These are phyloP conservation scores for Globisporangium emineosum DNA, from an alignment of 352 stramenopile species.

Conservation along the genomic window DNA sequence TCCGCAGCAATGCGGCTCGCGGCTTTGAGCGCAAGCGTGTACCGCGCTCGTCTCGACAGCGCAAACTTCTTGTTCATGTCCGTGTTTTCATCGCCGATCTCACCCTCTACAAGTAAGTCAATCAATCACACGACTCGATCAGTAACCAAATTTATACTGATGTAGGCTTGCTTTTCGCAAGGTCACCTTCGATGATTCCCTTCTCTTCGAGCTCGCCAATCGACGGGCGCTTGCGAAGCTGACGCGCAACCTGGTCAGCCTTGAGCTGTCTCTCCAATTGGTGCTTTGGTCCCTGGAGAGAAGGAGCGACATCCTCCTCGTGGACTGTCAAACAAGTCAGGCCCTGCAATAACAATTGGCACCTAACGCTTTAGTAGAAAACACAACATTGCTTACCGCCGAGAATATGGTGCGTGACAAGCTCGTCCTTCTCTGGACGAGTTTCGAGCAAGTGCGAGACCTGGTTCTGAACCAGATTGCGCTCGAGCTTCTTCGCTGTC, in stretches of 20 bases:
- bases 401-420: slow-evolving; percentile 73
- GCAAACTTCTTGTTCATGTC: slow-evolving; percentile 37
- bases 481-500: slow-evolving; percentile 77
- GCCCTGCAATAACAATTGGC: neutral
- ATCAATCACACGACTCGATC: neutral
- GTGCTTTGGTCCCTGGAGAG: slow-evolving; percentile 69
- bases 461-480: slow-evolving; percentile 76
- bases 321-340: slow-evolving; percentile 26
- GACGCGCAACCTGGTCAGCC: slow-evolving; percentile 57
- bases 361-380: neutral
- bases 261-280: slow-evolving; percentile 74
- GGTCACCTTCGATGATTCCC: slow-evolving; percentile 66
- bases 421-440: slow-evolving; percentile 71
- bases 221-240: slow-evolving; percentile 68
- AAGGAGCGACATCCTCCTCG: slow-evolving; percentile 41
- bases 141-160: neutral
- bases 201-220: slow-evolving; percentile 73
- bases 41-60: slow-evolving; percentile 61
- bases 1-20: slow-evolving; percentile 73
- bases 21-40: slow-evolving; percentile 79
- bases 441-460: slow-evolving; percentile 78
- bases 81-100: slow-evolving; percentile 45
- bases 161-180: neutral
- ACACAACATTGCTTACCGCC: slow-evolving; percentile 29
- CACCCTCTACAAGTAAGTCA: slow-evolving; percentile 39